These are phyloP conservation scores for Goffeauzyma gilvescens DNA, from an alignment of 768 basidiomycete species.

Conservation along the genomic window DNA sequence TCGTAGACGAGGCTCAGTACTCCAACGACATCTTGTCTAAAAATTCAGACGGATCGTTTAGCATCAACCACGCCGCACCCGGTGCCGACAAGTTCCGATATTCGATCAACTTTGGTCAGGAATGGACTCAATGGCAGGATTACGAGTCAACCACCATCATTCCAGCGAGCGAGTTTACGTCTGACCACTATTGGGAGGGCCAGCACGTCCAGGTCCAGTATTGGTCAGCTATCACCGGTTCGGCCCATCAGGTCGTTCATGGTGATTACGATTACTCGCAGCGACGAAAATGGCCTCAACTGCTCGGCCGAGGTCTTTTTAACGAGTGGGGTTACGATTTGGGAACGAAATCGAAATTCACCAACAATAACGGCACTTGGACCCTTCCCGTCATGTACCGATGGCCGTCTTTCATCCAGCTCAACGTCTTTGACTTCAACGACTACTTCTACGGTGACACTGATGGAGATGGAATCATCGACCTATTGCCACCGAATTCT, in stretches of 20 bases:
- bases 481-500: constrained; percentile 70
- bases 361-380: constrained; percentile 18
- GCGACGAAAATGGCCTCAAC: constrained; percentile 62
- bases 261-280: constrained; percentile 49
- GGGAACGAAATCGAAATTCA: constrained; percentile 55
- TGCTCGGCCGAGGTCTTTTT: constrained; percentile 72
- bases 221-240: constrained; percentile 52
- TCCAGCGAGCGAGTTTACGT: constrained; percentile 41
- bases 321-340: constrained; percentile 82
- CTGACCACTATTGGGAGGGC: constrained; percentile 46
- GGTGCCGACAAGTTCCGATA: constrained; percentile 79
- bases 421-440: constrained; percentile 79
- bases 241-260: constrained; percentile 51
- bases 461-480: constrained; percentile 69
- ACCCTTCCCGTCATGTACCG: constrained; percentile 48
- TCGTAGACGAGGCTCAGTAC: constrained; percentile 56
- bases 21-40: constrained; percentile 37
- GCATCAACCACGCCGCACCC: constrained; percentile 59
- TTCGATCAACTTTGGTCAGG: constrained; percentile 65
- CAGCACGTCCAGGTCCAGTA: constrained; percentile 80
- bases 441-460: constrained; percentile 82
- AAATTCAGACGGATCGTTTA: constrained; percentile 45
- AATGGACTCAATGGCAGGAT: constrained; percentile 59
- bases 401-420: constrained; percentile 77
- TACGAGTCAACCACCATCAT: constrained; percentile 61